Percentiles rank a stretch among this genome's conserved stretches.
Evolutionary conservation across 495 filamentous ascomycete species (phyloP).

Genomic region (Tetracladium setigerum): DNA sequence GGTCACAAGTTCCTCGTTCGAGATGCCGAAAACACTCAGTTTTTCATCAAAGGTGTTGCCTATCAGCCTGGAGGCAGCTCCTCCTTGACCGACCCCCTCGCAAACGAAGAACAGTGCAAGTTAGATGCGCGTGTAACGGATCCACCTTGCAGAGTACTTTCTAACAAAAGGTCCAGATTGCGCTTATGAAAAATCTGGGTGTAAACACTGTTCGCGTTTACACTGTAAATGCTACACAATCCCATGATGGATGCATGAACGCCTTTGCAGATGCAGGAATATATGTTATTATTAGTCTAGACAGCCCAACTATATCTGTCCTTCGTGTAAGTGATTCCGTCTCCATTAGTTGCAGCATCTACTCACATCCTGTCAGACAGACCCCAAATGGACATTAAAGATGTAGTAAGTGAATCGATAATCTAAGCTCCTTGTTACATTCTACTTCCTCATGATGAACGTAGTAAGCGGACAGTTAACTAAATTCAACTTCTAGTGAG

Average conservation of each 20-base stretch:
- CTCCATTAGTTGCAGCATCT: too few relatives aligned
- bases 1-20: too few relatives aligned
- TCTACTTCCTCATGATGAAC: too few relatives aligned
- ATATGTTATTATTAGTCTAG: conserved; percentile 71
- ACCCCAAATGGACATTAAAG: conserved; percentile 51
- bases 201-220: conserved; percentile 80
- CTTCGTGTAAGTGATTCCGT: conserved; percentile 43
- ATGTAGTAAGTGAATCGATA: too few relatives aligned
- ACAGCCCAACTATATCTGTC: conserved; percentile 71
- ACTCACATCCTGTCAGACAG: conserved; percentile 24
- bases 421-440: too few relatives aligned
- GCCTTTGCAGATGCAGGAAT: conserved; percentile 62
- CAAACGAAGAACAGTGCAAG: too few relatives aligned
- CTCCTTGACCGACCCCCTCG: too few relatives aligned
- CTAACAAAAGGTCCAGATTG: neutral
- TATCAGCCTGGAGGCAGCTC: conserved; percentile 49
- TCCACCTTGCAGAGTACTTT: neutral
- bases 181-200: conserved; percentile 71
- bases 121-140: too few relatives aligned
- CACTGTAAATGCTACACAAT: conserved; percentile 60
- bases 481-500: too few relatives aligned
- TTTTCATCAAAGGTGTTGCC: conserved; percentile 72
- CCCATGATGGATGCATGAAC: conserved; percentile 66
- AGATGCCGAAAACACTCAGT: conserved; percentile 35
- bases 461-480: too few relatives aligned